Base-by-base conservation (phyloP, 495 filamentous ascomycete species). In the Neurospora sublineolata region DNA sequence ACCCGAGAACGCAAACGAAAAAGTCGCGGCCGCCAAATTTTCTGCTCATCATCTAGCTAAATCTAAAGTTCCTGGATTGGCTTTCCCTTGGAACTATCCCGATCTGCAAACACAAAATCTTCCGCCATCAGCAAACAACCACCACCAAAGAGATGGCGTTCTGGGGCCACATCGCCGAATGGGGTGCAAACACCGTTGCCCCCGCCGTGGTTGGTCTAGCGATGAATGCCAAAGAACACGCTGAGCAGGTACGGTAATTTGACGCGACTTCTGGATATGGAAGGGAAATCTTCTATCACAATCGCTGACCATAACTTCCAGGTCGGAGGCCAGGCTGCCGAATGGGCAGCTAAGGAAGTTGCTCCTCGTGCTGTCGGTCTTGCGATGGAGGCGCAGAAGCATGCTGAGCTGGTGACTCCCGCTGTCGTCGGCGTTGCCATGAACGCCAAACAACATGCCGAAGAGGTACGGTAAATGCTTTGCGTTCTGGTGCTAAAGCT, bases 21-120 rank as follows among this genome's bases (percentile, higher is more conserved):
- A 27, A 23, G 0, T 20, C 27, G 0, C 44, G 0, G 0, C 20
- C 20, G 11, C 11, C 0, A 14, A 12, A 4, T 12, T 4, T 4
- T 5, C 3, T 46, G 10, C 44, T 46, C 42, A 20, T 46, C 44
- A 23, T 20, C 3, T 9, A 11, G 1, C n/a, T 23, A 3, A 46
- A 20, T 10, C 37, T 10, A 38, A 38, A 10, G 37, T 38, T 10
- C 9, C n/a, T 23, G 44, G 44, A 46, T n/a, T 38, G 9, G 10
- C 6, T 10, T 38, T 39, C 10, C 10, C 37, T 0, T 39, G 1
- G 10, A 11, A 39, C 9, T 14, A 39, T 39, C 11, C 0, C 38
- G 38, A 14, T 3, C 11, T 1, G 10, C 38, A 39, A 39, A 12
- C 38, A 42, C 40, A 42, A 6, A 42, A 18, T 7, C 16, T 0